These are phyloP conservation scores for Calophaca sinica DNA, from an alignment of 306 rosid genomes.

Conservation along the genomic window DNA sequence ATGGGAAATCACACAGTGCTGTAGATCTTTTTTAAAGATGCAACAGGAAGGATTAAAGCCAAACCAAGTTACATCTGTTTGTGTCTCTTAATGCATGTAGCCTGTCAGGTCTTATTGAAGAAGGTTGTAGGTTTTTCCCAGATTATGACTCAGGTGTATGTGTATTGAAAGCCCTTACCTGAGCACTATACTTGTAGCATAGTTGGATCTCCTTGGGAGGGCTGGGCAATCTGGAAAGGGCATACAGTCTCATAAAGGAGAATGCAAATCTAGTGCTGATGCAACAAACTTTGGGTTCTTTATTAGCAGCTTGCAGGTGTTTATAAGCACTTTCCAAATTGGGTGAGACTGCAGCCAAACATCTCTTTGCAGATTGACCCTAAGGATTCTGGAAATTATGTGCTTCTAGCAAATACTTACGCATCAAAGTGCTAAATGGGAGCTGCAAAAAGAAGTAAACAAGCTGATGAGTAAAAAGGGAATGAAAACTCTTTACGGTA, in stretches of 20 bases:
- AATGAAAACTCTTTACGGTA: constrained; percentile 63
- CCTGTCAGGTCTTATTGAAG: constrained; percentile 65
- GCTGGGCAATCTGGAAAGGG: constrained; percentile 72
- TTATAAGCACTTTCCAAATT: constrained; percentile 65
- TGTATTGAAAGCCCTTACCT: constrained; percentile 64
- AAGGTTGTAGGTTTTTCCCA: constrained; percentile 63
- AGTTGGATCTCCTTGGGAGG: constrained; percentile 77
- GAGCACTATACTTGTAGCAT: constrained; percentile 79
- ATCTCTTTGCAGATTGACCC: constrained; percentile 70
- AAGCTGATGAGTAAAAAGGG: constrained; percentile 58
- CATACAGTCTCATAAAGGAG: constrained; percentile 56
- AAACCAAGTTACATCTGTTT: constrained; percentile 64
- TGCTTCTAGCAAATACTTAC: constrained; percentile 72
- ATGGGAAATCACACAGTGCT: constrained; percentile 68
- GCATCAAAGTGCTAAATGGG: constrained; percentile 71
- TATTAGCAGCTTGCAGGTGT: constrained; percentile 77
- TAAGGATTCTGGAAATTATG: constrained; percentile 60
- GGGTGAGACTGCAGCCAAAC: constrained; percentile 71
- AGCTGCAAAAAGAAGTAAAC: constrained; percentile 59
- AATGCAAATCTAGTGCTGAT: constrained; percentile 52
- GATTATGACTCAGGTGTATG: constrained; percentile 64
- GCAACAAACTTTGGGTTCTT: constrained; percentile 73
- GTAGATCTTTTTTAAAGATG: constrained; percentile 67
- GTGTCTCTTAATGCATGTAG: constrained; percentile 76
- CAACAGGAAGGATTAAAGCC: constrained; percentile 69